phyloP scores from a whole-genome alignment of 2,329 filamentous ascomycete genomes.

The Venturia carpophila region DNA sequence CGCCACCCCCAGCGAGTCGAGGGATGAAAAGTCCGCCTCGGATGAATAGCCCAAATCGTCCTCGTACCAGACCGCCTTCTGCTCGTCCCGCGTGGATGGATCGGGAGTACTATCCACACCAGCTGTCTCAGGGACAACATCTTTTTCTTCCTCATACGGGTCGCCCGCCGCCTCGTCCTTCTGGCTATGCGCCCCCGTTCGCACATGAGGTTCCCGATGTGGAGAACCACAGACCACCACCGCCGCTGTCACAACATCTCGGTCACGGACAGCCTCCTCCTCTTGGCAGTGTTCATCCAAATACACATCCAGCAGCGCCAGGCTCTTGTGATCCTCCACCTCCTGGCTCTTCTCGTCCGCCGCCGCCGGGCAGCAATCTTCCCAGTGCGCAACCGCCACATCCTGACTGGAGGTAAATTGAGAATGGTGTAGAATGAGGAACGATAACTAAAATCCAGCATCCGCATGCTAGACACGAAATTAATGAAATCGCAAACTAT shows the following conservation, averaged over 20 bases:
- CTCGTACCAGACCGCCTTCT: not conserved
- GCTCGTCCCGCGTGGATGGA: conserved; percentile 3
- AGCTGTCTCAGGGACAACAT: not conserved
- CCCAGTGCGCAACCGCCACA: not conserved
- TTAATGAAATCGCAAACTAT: not conserved
- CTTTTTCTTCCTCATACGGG: not conserved
- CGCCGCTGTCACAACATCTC: not conserved
- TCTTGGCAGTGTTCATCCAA: not conserved
- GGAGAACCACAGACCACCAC: not conserved
- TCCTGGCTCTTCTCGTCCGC: conserved; percentile 9
- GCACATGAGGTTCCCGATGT: not conserved
- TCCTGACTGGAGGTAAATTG: not conserved
- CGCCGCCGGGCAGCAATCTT: not conserved
- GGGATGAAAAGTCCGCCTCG: not conserved
- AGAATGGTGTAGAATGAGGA: not conserved
- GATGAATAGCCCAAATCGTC: not conserved
- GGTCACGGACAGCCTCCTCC: not conserved
- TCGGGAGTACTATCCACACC: not conserved
- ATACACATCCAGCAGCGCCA: not conserved
- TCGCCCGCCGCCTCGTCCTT: not conserved
- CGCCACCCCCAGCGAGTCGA: conserved; percentile 3
- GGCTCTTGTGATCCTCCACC: not conserved
- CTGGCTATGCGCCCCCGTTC: not conserved
- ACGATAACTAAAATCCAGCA: not conserved
- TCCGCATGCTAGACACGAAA: not conserved